Evolutionary conservation across 129 eudicot genomes (phyloP), one percentile per base, ranked within the genome.

Genomic region (Flaveria sonorensis): DNA sequence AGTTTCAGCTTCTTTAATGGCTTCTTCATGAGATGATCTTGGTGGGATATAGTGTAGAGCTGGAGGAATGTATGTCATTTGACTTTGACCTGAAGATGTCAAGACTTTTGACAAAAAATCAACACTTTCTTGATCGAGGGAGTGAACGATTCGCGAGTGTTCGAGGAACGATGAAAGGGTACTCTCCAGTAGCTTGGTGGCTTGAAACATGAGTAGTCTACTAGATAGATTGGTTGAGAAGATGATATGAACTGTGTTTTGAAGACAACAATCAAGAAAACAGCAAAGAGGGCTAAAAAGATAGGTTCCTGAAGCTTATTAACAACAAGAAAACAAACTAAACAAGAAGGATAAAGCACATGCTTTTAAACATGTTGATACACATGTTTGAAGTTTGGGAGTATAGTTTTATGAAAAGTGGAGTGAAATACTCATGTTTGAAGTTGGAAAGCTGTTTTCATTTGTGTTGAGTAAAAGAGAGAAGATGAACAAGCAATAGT

Each of bases 121-220:
- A 0, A 84, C 80, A n/a, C 87, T 79, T 68, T 86, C 77, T 61
- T 79, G 26, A 61, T 88, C 85, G n/a, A 86, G 85, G 23, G 77
- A 68, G 26, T 85, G 86, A 16, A 86, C 55, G 61, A 77, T 79
- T 5, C 68, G 73, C 16, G 78, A 79, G 70, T 92, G 98, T 71
- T 92, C 96, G 0, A 92, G 81, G 79, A 82, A 92, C 11, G 88
- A 18, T 0, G 96, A 81, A 20, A 74, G 69, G 98, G 92, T 8
- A 89, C 83, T 45, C 96, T 79, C 86, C 92, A 89, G 40, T n/a
- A 77, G 73, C 77, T 79, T 74, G 96, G 98, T 13, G 98, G 96
- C 69, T 75, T 88, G 13, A 86, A 56, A 80, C 98, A 92, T 2
- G 96, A 88, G 79, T 86, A 89, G 57, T 92, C 93, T 8, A 92